Percentiles rank a stretch among this genome's conserved stretches.
Conservation (phyloP, 768 basidiomycete species). For the Daedaleopsis sinensis region DNA sequence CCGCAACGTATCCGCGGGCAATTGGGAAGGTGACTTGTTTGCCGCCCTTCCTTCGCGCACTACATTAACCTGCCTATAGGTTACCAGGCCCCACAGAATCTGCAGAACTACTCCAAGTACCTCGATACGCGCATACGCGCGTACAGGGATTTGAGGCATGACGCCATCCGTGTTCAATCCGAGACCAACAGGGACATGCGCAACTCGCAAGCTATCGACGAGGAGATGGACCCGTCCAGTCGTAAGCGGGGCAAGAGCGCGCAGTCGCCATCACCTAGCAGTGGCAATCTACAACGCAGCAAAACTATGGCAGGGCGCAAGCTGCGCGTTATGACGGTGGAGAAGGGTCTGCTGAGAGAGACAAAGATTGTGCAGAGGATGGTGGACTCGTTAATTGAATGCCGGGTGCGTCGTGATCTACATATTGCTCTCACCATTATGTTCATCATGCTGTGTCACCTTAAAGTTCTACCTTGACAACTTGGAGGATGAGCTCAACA, state of each 20-base stretch:
- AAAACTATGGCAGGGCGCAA: slow-evolving; percentile 85
- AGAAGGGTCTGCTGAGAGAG: slow-evolving; percentile 93
- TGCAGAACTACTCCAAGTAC: slow-evolving; percentile 86
- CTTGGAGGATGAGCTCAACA: slow-evolving; percentile 88
- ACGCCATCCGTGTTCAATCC: slow-evolving; percentile 90
- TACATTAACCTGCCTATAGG: slow-evolving; percentile 49
- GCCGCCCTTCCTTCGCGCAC: neutral
- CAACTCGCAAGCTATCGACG: slow-evolving; percentile 63
- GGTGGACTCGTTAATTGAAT: slow-evolving; percentile 87
- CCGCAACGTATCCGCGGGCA: slow-evolving; percentile 76
- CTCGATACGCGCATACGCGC: slow-evolving; percentile 87
- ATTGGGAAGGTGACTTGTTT: slow-evolving; percentile 77
- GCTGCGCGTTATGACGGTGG: slow-evolving; percentile 88
- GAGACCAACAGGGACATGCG: slow-evolving; percentile 90
- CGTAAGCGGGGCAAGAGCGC: slow-evolving; percentile 22
- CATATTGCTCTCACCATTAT: neutral
- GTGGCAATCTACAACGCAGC: slow-evolving; percentile 45
- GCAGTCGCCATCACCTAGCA: slow-evolving; percentile 39
- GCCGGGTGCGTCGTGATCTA: slow-evolving; percentile 61
- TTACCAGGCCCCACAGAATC: slow-evolving; percentile 82
- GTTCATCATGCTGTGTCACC: neutral
- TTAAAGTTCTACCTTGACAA: slow-evolving; percentile 91
- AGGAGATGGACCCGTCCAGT: slow-evolving; percentile 42
- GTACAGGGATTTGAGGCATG: slow-evolving; percentile 90
- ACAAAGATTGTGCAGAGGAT: slow-evolving; percentile 88